Evolutionary conservation across 2,329 filamentous ascomycete genomes (phyloP).

Genomic region (Zymoseptoria pseudotritici): DNA sequence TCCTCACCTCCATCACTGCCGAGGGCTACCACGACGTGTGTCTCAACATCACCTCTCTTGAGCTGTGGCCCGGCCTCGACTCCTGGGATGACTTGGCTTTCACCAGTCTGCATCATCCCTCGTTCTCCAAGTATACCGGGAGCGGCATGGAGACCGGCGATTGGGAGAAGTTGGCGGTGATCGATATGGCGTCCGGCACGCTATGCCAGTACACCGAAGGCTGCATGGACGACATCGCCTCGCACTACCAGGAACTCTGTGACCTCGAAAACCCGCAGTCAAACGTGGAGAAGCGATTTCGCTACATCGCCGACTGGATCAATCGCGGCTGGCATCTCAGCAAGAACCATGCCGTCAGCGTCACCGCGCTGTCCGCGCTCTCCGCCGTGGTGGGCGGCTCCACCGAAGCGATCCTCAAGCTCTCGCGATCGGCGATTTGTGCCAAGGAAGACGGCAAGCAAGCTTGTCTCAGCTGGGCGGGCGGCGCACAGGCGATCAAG

Average conservation of each 20-base stretch:
- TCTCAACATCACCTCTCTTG: slow-evolving; percentile 1
- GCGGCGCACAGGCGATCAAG: slow-evolving; percentile 1
- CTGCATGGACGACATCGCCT: slow-evolving; percentile 4
- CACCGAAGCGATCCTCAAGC: neutral
- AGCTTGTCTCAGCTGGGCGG: slow-evolving; percentile 2
- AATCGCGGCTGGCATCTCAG: neutral
- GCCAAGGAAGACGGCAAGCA: neutral
- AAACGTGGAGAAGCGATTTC: neutral
- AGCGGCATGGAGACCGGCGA: neutral
- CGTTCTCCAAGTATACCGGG: slow-evolving; percentile 1
- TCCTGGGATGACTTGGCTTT: slow-evolving; percentile 2
- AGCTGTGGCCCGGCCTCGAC: neutral
- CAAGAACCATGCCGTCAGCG: neutral
- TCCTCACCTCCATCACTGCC: neutral
- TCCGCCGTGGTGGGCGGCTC: neutral
- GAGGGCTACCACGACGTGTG: slow-evolving; percentile 1
- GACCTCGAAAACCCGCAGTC: neutral
- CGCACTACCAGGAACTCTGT: neutral
- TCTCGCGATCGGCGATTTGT: slow-evolving; percentile 2
- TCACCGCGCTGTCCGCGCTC: neutral
- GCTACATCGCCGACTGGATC: slow-evolving; percentile 1
- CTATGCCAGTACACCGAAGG: slow-evolving; percentile 3
- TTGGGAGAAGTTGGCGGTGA: slow-evolving; percentile 4
- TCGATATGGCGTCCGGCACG: slow-evolving; percentile 2
- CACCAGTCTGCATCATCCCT: neutral